These are phyloP conservation scores for Begonia masoniana DNA, from an alignment of 306 rosid genomes.

Conservation along the genomic window DNA sequence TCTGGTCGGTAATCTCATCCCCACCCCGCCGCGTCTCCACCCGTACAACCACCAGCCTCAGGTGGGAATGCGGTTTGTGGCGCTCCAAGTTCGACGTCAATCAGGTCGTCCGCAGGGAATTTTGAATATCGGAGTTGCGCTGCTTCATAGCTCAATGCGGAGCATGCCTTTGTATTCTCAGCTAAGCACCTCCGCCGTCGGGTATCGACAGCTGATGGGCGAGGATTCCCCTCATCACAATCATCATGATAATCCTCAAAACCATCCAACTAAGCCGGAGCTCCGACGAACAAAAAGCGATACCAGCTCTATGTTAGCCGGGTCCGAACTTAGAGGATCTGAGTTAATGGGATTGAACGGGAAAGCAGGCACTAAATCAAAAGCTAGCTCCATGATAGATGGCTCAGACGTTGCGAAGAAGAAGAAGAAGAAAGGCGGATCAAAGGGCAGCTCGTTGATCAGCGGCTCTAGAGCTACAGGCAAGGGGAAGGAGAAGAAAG, in stretches of 20 bases:
- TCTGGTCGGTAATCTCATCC: constrained; percentile 39
- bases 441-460: constrained; percentile 24
- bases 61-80: constrained; percentile 46
- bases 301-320: constrained; percentile 47
- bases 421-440: constrained; percentile 11
- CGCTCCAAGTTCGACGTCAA: constrained; percentile 54
- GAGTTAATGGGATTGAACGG: constrained; percentile 14
- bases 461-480: constrained; percentile 22
- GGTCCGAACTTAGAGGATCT: constrained; percentile 23
- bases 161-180: constrained; percentile 88
- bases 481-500: constrained; percentile 12
- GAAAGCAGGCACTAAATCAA: constrained; percentile 15
- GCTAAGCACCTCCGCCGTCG: constrained; percentile 30
- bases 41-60: constrained; percentile 15
- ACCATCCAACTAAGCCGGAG: constrained; percentile 15
- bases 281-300: constrained; percentile 67
- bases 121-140: constrained; percentile 62
- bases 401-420: constrained; percentile 18
- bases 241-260: not conserved
- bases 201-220: constrained; percentile 54
- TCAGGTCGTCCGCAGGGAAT: constrained; percentile 84
- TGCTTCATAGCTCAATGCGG: constrained; percentile 71
- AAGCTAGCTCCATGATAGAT: constrained; percentile 23
- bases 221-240: constrained; percentile 30
- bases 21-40: constrained; percentile 16